Conservation (phyloP, 2,329 filamentous ascomycete genomes). For the Cladophialophora chaetospira region DNA sequence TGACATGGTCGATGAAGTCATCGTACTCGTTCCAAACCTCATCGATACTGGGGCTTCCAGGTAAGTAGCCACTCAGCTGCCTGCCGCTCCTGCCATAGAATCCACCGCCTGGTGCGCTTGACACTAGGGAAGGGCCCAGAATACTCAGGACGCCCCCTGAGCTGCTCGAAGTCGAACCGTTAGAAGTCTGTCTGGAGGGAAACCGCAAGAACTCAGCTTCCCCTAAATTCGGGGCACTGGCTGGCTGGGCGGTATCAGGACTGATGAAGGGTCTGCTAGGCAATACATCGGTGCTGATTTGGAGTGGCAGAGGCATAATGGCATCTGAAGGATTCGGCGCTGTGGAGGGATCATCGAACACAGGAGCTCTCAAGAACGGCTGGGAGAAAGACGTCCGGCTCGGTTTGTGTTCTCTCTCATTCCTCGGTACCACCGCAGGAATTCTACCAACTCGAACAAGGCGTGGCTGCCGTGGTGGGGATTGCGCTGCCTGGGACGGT, state of each 20-base stretch:
- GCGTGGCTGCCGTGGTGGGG: slow-evolving; percentile 26
- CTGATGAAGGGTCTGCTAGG: slow-evolving; percentile 35
- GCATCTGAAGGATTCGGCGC: slow-evolving; percentile 17
- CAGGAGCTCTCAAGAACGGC: slow-evolving; percentile 64
- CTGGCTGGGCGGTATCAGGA: slow-evolving; percentile 38
- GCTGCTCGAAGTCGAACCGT: slow-evolving; percentile 65
- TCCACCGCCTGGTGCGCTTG: not conserved
- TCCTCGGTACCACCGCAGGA: slow-evolving; percentile 73
- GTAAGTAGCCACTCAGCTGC: not conserved
- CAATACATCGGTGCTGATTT: slow-evolving; percentile 32
- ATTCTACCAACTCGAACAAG: slow-evolving; percentile 77
- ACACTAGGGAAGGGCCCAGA: slow-evolving; percentile 25
- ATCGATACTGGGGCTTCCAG: slow-evolving; percentile 50
- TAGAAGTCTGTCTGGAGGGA: slow-evolving; percentile 71
- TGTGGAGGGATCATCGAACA: slow-evolving; percentile 37
- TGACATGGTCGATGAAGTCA: slow-evolving; percentile 75
- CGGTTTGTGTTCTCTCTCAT: slow-evolving; percentile 63
- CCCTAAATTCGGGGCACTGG: slow-evolving; percentile 37
- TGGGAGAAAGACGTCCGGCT: slow-evolving; percentile 82
- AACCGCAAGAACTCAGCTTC: slow-evolving; percentile 71
- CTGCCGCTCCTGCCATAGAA: not conserved
- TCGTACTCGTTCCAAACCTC: slow-evolving; percentile 96
- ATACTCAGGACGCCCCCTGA: slow-evolving; percentile 62
- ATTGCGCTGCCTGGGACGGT: slow-evolving; percentile 2
- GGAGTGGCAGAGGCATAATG: slow-evolving; percentile 18